Percentiles rank a stretch among this genome's conserved stretches.
Evolutionary conservation across 192 early-diverging fungal genomes (phyloP).

Genomic region (Rhizoclosmatium sp.): DNA sequence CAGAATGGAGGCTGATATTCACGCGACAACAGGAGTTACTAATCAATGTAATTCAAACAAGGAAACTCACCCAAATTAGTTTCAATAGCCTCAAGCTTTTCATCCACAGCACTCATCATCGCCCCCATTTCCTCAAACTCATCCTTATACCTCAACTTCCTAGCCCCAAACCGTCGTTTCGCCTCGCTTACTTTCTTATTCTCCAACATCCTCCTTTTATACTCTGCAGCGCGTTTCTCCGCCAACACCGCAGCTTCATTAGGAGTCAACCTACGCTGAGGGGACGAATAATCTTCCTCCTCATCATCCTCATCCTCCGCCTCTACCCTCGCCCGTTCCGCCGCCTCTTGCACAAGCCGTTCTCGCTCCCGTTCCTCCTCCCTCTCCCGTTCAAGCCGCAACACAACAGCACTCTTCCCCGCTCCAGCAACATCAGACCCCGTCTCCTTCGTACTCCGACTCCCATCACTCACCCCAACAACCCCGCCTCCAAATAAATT

Average conservation of each 20-base stretch:
- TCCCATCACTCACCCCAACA: not conserved
- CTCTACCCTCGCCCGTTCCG: not conserved
- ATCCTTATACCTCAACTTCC: slow-evolving; percentile 36
- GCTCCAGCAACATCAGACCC: not conserved
- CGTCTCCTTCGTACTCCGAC: not conserved
- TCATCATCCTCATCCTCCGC: not conserved
- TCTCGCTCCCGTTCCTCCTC: not conserved
- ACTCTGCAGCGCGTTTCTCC: slow-evolving; percentile 22
- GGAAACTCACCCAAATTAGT: slow-evolving; percentile 45
- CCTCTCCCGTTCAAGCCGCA: slow-evolving; percentile 1
- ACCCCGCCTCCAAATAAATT: not conserved
- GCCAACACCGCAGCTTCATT: slow-evolving; percentile 14
- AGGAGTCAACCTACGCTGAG: slow-evolving; percentile 3
- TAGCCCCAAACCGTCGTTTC: not conserved
- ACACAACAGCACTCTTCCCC: slow-evolving; percentile 19
- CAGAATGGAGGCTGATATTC: slow-evolving; percentile 23
- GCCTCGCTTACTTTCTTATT: slow-evolving; percentile 1
- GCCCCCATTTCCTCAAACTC: slow-evolving; percentile 57
- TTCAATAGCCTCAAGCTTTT: slow-evolving; percentile 48
- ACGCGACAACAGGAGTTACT: not conserved
- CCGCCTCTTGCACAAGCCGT: not conserved
- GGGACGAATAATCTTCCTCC: not conserved
- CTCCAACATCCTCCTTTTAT: slow-evolving; percentile 9
- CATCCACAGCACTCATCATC: slow-evolving; percentile 46
- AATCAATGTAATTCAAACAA: not conserved